These are phyloP conservation scores for Xylaria longipes DNA, from an alignment of 495 filamentous ascomycete genomes.

Conservation along the genomic window DNA sequence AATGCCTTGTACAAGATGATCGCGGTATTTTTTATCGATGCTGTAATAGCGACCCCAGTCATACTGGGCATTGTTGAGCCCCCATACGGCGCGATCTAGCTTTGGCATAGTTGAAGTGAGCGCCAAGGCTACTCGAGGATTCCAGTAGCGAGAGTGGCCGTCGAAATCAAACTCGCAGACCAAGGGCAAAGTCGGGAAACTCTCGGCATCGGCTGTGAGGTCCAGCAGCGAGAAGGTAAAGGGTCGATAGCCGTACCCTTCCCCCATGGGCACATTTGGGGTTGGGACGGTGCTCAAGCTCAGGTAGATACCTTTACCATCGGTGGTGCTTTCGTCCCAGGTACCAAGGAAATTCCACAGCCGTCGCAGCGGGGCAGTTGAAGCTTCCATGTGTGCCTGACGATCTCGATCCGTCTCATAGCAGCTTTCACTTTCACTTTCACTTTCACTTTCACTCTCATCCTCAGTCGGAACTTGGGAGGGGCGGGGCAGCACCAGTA, in stretches of 20 bases:
- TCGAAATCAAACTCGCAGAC: neutral
- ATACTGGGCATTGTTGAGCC: neutral
- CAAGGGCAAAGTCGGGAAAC: conserved; percentile 1
- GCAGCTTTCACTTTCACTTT: neutral
- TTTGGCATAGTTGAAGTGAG: conserved; percentile 12
- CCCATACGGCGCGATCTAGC: neutral
- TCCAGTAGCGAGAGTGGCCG: neutral
- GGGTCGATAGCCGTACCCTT: neutral
- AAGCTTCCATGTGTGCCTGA: neutral
- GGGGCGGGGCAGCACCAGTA: neutral
- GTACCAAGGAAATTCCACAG: neutral
- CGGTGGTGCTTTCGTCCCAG: neutral
- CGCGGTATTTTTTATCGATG: neutral
- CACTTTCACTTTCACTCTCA: neutral
- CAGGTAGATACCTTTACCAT: neutral
- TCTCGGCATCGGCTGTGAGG: neutral
- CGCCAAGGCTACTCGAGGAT: neutral
- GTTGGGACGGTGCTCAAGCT: neutral
- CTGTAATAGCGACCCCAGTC: conserved; percentile 13
- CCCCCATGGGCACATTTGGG: neutral
- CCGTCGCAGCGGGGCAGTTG: neutral
- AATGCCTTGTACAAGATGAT: neutral
- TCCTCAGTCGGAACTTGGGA: neutral
- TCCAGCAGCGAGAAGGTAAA: conserved; percentile 3
- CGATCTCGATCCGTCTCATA: conserved; percentile 1